Percentiles rank a stretch among this genome's conserved stretches.
phyloP scores from a whole-genome alignment of 1,284 basidiomycete species.

The Ustanciosporium gigantosporum region DNA sequence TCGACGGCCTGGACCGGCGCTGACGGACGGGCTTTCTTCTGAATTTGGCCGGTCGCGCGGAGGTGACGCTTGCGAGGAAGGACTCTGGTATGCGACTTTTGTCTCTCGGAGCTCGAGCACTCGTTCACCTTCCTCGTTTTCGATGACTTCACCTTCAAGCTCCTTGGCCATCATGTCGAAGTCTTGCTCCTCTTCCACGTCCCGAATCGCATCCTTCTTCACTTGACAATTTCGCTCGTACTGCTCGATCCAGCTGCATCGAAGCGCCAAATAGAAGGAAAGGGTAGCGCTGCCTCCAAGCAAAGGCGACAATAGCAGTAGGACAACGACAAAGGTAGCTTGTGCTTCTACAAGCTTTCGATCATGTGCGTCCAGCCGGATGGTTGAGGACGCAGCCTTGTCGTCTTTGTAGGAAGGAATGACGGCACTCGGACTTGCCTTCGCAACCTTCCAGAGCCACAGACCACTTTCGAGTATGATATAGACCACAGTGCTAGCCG shows the following conservation, averaged over 20 bases:
- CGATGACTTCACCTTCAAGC: background rate
- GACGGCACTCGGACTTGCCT: slow-evolving; percentile 10
- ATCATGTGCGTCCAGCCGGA: slow-evolving; percentile 8
- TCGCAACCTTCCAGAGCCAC: slow-evolving; percentile 26
- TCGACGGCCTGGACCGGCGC: too few relatives aligned
- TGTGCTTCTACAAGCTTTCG: slow-evolving; percentile 25
- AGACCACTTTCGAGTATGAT: slow-evolving; percentile 36
- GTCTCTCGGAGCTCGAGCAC: background rate
- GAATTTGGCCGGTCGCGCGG: too few relatives aligned
- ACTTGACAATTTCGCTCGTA: background rate
- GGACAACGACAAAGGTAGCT: slow-evolving; percentile 6
- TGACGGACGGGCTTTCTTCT: too few relatives aligned
- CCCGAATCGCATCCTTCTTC: background rate
- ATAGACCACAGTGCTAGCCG: slow-evolving; percentile 11
- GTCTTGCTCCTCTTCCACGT: background rate
- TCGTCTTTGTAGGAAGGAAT: background rate
- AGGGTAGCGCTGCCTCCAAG: slow-evolving; percentile 26
- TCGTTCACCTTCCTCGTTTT: background rate
- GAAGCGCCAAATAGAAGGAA: slow-evolving; percentile 22
- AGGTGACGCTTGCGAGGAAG: background rate
- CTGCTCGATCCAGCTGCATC: slow-evolving; percentile 20
- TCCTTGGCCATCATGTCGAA: background rate
- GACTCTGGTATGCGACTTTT: background rate
- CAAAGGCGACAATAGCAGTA: slow-evolving; percentile 18
- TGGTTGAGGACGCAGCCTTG: background rate